Conservation (phyloP, 2,329 filamentous ascomycete species). For the Lecanosticta acicola region DNA sequence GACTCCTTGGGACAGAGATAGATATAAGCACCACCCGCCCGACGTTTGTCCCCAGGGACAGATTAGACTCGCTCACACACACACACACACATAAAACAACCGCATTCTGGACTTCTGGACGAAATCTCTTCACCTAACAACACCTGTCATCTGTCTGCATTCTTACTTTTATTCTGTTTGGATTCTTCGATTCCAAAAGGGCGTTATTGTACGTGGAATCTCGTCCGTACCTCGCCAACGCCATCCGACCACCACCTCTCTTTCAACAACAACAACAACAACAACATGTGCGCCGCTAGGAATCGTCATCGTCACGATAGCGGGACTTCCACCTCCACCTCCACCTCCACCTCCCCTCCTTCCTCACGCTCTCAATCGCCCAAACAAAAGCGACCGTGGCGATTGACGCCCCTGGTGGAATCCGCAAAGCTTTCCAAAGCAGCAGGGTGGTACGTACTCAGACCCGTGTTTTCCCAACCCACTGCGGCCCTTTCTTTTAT, state of each 20-base stretch:
- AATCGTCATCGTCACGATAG: background rate
- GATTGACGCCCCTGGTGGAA: slow-evolving; percentile 64
- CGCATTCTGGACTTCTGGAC: background rate
- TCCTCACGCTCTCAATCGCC: too few species aligned
- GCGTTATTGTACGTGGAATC: background rate
- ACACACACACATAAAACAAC: background rate
- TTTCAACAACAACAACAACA: background rate
- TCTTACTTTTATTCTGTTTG: too few species aligned
- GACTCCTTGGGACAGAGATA: background rate
- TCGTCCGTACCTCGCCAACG: background rate
- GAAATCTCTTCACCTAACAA: background rate
- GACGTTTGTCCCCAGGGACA: background rate
- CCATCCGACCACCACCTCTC: background rate
- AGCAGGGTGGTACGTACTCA: slow-evolving; percentile 60
- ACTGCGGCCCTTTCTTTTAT: too few species aligned
- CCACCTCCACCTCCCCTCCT: background rate
- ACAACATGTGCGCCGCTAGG: slow-evolving; percentile 2
- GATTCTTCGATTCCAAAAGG: too few species aligned
- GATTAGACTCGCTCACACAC: background rate
- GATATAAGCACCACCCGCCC: background rate
- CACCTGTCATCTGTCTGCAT: too few species aligned
- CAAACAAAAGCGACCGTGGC: slow-evolving; percentile 50
- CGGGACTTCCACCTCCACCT: background rate
- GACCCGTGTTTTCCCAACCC: background rate
- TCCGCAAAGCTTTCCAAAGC: slow-evolving; percentile 61